Percentiles rank a stretch among this genome's conserved stretches.
These are phyloP conservation scores for Oryza longistaminata DNA, from an alignment of 176 grass and related monocot genomes.

Conservation along the genomic window DNA sequence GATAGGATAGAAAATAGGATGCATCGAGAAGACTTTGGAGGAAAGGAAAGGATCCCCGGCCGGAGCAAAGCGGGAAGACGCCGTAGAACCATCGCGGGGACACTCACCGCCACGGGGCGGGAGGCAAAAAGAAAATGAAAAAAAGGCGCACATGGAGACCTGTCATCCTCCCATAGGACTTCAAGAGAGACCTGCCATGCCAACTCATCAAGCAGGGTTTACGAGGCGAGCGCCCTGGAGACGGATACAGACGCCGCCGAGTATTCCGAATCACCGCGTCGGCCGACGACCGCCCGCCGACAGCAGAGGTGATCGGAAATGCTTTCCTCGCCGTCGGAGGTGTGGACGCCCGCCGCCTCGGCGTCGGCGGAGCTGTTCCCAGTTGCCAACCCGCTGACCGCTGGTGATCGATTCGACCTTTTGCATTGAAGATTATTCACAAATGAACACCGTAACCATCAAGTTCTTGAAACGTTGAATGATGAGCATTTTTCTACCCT, in stretches of 20 bases:
- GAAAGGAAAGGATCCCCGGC: constrained; percentile 23
- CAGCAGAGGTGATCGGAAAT: not conserved
- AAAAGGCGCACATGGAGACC: not conserved
- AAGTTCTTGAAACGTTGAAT: too few species aligned
- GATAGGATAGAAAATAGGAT: too few species aligned
- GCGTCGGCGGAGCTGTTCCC: not conserved
- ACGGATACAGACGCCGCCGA: not conserved
- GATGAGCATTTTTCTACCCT: too few species aligned
- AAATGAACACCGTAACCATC: too few species aligned
- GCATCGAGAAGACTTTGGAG: constrained; percentile 34
- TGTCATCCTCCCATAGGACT: too few species aligned
- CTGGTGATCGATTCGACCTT: too few species aligned
- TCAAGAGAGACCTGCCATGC: too few species aligned
- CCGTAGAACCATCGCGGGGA: constrained; percentile 49
- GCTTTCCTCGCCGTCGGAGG: not conserved
- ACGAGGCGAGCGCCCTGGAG: too few species aligned
- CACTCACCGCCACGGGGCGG: constrained; percentile 41
- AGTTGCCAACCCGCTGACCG: too few species aligned
- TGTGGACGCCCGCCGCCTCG: not conserved
- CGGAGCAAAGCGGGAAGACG: constrained; percentile 22
- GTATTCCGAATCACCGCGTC: not conserved
- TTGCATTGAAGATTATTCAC: too few species aligned
- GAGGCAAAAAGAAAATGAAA: not conserved
- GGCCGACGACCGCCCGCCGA: not conserved
- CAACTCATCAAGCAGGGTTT: too few species aligned